These are phyloP conservation scores for Citrullus amarus DNA, from an alignment of 306 rosid species.

Conservation along the genomic window DNA sequence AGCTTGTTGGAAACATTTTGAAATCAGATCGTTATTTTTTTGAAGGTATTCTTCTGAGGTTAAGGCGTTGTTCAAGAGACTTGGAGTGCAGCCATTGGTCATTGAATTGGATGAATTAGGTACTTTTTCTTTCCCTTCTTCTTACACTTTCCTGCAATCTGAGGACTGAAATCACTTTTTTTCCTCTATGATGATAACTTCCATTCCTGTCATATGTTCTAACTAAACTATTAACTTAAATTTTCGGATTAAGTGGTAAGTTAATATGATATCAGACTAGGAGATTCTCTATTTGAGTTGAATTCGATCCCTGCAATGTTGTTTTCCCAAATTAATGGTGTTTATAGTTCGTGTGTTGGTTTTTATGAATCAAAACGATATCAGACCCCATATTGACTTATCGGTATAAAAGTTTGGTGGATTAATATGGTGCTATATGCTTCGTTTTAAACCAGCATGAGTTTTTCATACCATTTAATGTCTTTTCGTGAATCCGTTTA, in stretches of 20 bases:
- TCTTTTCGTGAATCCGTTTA: neutral
- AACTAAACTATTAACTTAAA: neutral
- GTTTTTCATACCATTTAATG: neutral
- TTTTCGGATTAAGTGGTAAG: neutral
- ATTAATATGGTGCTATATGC: neutral
- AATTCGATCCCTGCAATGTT: neutral
- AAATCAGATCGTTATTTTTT: neutral
- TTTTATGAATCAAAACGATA: neutral
- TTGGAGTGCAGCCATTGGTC: constrained; percentile 54
- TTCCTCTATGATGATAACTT: neutral
- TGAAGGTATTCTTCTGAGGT: constrained; percentile 82
- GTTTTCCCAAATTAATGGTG: neutral
- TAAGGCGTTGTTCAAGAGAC: constrained; percentile 62
- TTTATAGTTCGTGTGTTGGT: neutral
- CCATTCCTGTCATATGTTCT: neutral
- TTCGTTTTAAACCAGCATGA: neutral
- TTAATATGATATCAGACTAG: neutral
- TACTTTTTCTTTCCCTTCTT: constrained; percentile 9
- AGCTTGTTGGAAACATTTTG: neutral
- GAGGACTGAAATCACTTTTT: neutral
- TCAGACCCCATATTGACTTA: neutral
- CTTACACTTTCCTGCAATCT: neutral
- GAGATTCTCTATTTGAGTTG: neutral
- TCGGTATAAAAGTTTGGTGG: neutral
- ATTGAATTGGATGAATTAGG: constrained; percentile 94